Conservation (phyloP, 495 filamentous ascomycete genomes). For the Hyaloscypha variabilis region DNA sequence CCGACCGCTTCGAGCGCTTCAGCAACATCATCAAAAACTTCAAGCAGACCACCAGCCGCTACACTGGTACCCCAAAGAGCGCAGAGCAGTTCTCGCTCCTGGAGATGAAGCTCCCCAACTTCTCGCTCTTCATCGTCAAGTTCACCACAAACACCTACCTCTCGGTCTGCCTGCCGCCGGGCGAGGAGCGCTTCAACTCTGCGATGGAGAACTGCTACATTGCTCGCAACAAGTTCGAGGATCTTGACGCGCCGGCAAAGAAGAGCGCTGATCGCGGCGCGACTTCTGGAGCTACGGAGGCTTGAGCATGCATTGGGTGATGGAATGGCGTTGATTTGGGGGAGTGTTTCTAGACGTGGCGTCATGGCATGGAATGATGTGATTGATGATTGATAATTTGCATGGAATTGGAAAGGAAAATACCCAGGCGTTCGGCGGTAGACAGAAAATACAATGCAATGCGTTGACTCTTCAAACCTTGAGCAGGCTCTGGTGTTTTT, state of each 20-base stretch:
- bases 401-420: slow-evolving; percentile 20
- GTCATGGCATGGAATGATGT: neutral
- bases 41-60: slow-evolving; percentile 70
- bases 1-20: slow-evolving; percentile 91
- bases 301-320: neutral
- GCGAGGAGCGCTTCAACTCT: slow-evolving; percentile 84
- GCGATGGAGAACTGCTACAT: slow-evolving; percentile 87
- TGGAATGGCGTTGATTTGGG: neutral
- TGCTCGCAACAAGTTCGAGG: slow-evolving; percentile 77
- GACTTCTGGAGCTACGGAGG: slow-evolving; percentile 6
- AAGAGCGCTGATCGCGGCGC: slow-evolving; percentile 36
- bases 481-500: neutral
- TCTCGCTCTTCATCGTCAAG: slow-evolving; percentile 82
- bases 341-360: neutral
- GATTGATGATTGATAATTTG: slow-evolving; percentile 4
- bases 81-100: slow-evolving; percentile 57
- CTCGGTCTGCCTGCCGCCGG: slow-evolving; percentile 84
- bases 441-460: slow-evolving; percentile 1
- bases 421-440: slow-evolving; percentile 23
- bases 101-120: slow-evolving; percentile 62
- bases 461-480: neutral
- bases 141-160: slow-evolving; percentile 98
- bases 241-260: slow-evolving; percentile 37
- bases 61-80: slow-evolving; percentile 54
- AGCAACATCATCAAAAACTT: slow-evolving; percentile 97